Percentiles rank a stretch among this genome's conserved stretches.
Conservation (phyloP, 2,329 filamentous ascomycete genomes). For the Monilinia vaccinii-corymbosi region DNA sequence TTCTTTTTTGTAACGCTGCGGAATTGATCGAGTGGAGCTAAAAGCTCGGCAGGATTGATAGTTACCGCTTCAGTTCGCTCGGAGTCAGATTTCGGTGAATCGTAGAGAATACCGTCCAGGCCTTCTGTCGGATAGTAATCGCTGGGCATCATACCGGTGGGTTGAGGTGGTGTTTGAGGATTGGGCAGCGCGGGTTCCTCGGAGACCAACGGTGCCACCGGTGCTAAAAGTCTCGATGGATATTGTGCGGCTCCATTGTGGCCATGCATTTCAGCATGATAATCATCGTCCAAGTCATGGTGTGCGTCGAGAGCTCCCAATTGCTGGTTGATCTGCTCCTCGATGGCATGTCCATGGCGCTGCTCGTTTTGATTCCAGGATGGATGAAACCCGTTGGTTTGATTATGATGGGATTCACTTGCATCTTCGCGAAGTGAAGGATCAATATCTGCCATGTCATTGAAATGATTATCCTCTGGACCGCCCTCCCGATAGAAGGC, state of each 20-base stretch:
- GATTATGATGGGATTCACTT: neutral
- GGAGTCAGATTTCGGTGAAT: conserved; percentile 19
- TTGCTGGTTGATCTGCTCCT: conserved; percentile 1
- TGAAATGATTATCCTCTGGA: conserved; percentile 12
- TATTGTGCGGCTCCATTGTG: conserved; percentile 13
- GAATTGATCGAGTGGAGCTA: conserved; percentile 14
- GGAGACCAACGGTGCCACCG: conserved; percentile 17
- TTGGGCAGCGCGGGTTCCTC: conserved; percentile 19
- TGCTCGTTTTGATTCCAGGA: neutral
- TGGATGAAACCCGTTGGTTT: neutral
- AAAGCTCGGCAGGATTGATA: conserved; percentile 21
- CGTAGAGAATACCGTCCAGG: conserved; percentile 27
- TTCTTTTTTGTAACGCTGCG: conserved; percentile 19
- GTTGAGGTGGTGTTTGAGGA: conserved; percentile 15
- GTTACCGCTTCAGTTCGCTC: conserved; percentile 12
- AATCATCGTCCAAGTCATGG: conserved; percentile 18
- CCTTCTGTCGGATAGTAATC: conserved; percentile 25
- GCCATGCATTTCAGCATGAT: neutral
- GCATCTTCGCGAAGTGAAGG: conserved; percentile 19
- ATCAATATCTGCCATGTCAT: conserved; percentile 24
- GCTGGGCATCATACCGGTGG: conserved; percentile 26
- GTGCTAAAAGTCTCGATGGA: conserved; percentile 19
- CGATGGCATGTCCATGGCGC: neutral
- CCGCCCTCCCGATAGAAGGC: conserved; percentile 9
- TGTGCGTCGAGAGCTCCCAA: conserved; percentile 6